Base-by-base conservation (phyloP, 345 rosid species). In the Aquilaria sinensis region DNA sequence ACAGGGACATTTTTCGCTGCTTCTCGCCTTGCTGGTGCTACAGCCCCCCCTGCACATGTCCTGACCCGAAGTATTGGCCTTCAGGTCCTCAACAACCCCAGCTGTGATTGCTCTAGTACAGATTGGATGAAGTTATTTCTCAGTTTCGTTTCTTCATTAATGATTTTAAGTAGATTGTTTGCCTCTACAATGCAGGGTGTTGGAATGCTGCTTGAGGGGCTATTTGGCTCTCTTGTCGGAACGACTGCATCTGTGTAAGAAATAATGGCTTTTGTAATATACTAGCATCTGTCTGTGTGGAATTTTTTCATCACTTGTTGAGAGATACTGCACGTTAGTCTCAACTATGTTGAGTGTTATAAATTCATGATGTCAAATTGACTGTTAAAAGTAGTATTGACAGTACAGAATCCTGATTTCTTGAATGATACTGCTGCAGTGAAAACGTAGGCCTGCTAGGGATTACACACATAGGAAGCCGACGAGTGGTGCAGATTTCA, bases 401-500 rank as follows among this genome's bases (percentile, higher is more conserved):
- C 43, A 37, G 43, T 37, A 37, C 8, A 37, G 8, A 37, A 37
- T 37, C 43, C 43, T 37, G 43, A 59, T 65, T 29, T 41, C 31
- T 43, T 5, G 2, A 58, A 45, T 67, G 61, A 48, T 72, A 45
- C 53, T 79, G 43, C 53, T 79, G 75, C 92, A 93, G 99, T 53
- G 99, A 94, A 84, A 94, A 94, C 68, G 92, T 90, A 6, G 97
- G 99, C 73, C 95, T 94, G 43, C 91, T 90, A 43, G 97, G 96
- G 68, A 80, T 88, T 12, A 94, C 97, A 4, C 83, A 68, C 67
- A 85, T 90, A 63, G 99, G 99, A 59, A 94, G 99, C 84, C 82
- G 99, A 77, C 80, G 99, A 72, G 97, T 82, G 54, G 90, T 94
- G 70, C 97, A 94, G 78, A 71, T 94, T 57, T 88, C 99, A 45